Percentiles rank a stretch among this genome's conserved stretches.
Conservation (phyloP, 2,329 filamentous ascomycete species). For the Venturia carpophila region DNA sequence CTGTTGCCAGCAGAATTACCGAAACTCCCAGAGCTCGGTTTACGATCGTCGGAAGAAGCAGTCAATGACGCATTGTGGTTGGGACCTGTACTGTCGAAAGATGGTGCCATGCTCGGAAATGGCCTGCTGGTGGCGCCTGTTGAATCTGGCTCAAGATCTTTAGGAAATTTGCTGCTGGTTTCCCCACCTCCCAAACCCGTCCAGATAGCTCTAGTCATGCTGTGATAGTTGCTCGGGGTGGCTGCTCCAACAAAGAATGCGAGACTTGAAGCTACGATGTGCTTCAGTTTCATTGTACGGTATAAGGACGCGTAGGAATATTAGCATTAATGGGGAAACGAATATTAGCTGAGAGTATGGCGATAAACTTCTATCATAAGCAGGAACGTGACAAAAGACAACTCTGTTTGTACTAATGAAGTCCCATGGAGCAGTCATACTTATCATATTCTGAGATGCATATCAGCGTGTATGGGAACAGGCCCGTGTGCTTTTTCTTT, state of each 20-base stretch:
- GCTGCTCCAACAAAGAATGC: not conserved
- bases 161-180: not conserved
- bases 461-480: not conserved
- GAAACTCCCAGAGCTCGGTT: slow-evolving; percentile 21
- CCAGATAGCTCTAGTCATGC: not conserved
- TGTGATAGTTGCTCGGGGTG: not conserved
- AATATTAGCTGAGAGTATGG: not conserved
- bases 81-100: not conserved
- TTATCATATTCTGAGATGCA: not conserved
- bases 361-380: not conserved
- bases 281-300: not conserved
- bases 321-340: not conserved
- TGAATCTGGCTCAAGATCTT: not conserved
- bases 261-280: not conserved
- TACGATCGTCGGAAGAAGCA: not conserved
- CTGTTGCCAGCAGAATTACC: slow-evolving; percentile 28
- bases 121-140: no score
- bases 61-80: not conserved
- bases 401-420: not conserved
- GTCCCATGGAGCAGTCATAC: not conserved
- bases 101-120: not conserved
- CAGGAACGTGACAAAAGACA: not conserved
- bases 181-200: not conserved
- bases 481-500: not conserved
- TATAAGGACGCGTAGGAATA: not conserved